Conservation (phyloP, 2,329 filamentous ascomycete species). For the Penicillium hordei region DNA sequence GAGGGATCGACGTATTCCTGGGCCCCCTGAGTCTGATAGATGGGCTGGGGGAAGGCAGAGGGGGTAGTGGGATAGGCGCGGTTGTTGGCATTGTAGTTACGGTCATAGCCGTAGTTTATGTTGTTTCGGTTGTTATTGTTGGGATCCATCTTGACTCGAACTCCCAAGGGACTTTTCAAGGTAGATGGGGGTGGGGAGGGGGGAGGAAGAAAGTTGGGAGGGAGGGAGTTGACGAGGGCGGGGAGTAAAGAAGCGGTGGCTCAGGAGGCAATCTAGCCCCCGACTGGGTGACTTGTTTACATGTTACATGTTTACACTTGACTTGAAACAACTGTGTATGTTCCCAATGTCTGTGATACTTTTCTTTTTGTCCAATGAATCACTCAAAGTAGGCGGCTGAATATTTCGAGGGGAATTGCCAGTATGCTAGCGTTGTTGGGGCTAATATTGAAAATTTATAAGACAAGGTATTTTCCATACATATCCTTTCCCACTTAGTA, state of each 20-base stretch:
- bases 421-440: not conserved
- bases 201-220: slow-evolving; percentile 10
- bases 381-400: too few species aligned
- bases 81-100: slow-evolving; percentile 65
- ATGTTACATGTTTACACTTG: not conserved
- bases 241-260: slow-evolving; percentile 32
- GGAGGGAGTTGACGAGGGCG: slow-evolving; percentile 3
- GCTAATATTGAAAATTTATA: not conserved
- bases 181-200: slow-evolving; percentile 14
- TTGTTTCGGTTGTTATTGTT: slow-evolving; percentile 49
- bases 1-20: slow-evolving; percentile 61
- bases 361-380: not conserved
- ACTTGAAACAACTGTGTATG: not conserved
- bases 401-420: not conserved
- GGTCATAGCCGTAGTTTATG: slow-evolving; percentile 55
- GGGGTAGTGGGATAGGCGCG: slow-evolving; percentile 82
- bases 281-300: slow-evolving; percentile 7
- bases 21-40: slow-evolving; percentile 62
- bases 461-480: not conserved
- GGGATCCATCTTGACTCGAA: slow-evolving; percentile 50
- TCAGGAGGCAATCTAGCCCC: slow-evolving; percentile 26
- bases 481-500: not conserved
- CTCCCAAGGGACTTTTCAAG: slow-evolving; percentile 7
- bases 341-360: not conserved
- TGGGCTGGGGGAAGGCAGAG: slow-evolving; percentile 92